Percentiles rank a stretch among this genome's conserved stretches.
Evolutionary conservation across 441 rosid species (phyloP).

Genomic region (Raphanus hybrid): DNA sequence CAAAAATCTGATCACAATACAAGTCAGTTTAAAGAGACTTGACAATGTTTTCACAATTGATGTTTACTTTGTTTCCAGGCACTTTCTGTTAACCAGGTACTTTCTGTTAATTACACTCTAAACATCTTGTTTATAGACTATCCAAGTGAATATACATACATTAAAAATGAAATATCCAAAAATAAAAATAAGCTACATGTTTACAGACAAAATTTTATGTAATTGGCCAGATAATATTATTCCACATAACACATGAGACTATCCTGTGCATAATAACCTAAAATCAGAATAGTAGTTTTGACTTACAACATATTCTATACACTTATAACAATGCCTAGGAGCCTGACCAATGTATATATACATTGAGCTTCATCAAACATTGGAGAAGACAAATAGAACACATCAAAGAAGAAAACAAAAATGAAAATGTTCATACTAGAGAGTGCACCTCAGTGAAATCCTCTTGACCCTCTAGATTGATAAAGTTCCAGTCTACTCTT

Average conservation of each 20-base stretch:
- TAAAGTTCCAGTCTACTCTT: slow-evolving; percentile 68
- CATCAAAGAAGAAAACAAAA: slow-evolving; percentile 1
- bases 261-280: not conserved
- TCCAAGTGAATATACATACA: not conserved
- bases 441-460: slow-evolving; percentile 43
- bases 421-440: slow-evolving; percentile 28
- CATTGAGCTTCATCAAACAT: slow-evolving; percentile 26
- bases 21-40: not conserved
- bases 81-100: not conserved
- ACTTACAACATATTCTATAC: slow-evolving; percentile 40
- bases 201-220: no score
- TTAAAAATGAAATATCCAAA: not conserved
- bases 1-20: not conserved
- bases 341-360: slow-evolving; percentile 29
- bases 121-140: not conserved
- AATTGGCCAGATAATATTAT: no score
- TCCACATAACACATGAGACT: no score
- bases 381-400: slow-evolving; percentile 17
- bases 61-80: not conserved
- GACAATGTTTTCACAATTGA: not conserved
- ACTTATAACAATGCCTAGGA: slow-evolving; percentile 37
- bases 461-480: slow-evolving; percentile 72
- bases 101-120: not conserved
- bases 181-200: not conserved
- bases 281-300: not conserved